phyloP scores from a whole-genome alignment of 805 yeast genomes.

The Nakazawaea anatomiae region DNA sequence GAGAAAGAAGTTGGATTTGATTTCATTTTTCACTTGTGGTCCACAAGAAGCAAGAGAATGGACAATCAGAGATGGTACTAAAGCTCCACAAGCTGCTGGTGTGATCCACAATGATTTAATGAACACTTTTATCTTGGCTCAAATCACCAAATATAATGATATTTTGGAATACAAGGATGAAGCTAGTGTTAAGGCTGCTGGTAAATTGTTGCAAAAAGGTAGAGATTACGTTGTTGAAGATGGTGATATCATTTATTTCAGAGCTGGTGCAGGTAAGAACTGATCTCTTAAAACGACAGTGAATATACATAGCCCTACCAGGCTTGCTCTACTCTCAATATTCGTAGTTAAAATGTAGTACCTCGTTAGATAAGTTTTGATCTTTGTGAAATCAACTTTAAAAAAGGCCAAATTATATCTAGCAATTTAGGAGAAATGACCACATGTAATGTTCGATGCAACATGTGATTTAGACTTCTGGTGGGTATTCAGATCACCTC shows the following conservation, averaged over 20 bases:
- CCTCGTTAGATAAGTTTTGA: no score
- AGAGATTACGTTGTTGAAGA: slow-evolving; percentile 77
- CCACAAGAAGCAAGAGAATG: slow-evolving; percentile 82
- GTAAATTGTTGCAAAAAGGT: slow-evolving; percentile 62
- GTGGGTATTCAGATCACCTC: no score
- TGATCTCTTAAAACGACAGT: slow-evolving; percentile 8
- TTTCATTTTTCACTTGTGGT: slow-evolving; percentile 87
- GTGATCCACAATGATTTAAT: slow-evolving; percentile 82
- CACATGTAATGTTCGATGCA: no score
- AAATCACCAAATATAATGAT: slow-evolving; percentile 65
- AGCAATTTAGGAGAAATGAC: no score
- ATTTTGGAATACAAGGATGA: slow-evolving; percentile 48
- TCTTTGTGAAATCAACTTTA: no score
- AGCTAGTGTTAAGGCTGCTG: slow-evolving; percentile 44
- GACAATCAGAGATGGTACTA: slow-evolving; percentile 71
- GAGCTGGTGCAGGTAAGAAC: slow-evolving; percentile 62
- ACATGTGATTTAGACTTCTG: no score
- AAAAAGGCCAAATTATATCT: no score
- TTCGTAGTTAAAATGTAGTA: neutral
- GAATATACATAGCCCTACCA: no score
- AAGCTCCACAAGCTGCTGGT: slow-evolving; percentile 88
- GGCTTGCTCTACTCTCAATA: neutral
- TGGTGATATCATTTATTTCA: slow-evolving; percentile 74
- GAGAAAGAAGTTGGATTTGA: slow-evolving; percentile 63
- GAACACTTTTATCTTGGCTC: slow-evolving; percentile 75